Conservation (phyloP, 2,329 filamentous ascomycete genomes). For the Penicillium sp. region DNA sequence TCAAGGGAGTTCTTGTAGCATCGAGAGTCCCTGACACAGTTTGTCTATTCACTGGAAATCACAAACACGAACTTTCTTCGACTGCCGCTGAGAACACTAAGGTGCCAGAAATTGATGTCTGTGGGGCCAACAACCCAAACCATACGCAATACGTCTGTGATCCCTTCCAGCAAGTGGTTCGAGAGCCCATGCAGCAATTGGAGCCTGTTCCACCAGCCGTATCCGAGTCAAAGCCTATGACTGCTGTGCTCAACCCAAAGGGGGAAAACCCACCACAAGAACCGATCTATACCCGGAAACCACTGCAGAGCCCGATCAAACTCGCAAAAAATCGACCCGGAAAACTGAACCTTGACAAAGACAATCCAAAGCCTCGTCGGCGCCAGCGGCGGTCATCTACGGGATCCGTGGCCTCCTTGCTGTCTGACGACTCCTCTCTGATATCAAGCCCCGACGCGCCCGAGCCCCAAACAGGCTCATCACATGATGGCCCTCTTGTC, state of each 20-base stretch:
- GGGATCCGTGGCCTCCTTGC: conserved; percentile 32
- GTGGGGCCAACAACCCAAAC: not conserved
- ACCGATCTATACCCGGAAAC: conserved; percentile 22
- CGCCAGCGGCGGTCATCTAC: conserved; percentile 30
- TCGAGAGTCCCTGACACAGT: not conserved
- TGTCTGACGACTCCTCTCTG: conserved; percentile 35
- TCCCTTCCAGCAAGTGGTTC: not conserved
- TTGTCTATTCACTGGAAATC: not conserved
- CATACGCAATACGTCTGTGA: not conserved
- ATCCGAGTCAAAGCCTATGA: not conserved
- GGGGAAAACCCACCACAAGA: conserved; percentile 11
- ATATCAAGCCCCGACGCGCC: conserved; percentile 33
- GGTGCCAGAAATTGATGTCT: not conserved
- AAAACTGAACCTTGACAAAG: conserved; percentile 24
- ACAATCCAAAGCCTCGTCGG: conserved; percentile 16
- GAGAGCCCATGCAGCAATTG: not conserved
- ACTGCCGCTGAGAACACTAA: not conserved
- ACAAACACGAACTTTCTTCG: not conserved
- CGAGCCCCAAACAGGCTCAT: conserved; percentile 30
- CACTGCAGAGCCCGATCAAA: conserved; percentile 37
- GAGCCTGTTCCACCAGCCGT: not conserved
- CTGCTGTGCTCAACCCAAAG: not conserved
- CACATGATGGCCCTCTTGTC: conserved; percentile 26
- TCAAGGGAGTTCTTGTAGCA: not conserved
- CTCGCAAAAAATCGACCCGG: conserved; percentile 29